Base-by-base conservation (phyloP, 2,329 filamentous ascomycete genomes). In the Sphaerulina vaccinii region DNA sequence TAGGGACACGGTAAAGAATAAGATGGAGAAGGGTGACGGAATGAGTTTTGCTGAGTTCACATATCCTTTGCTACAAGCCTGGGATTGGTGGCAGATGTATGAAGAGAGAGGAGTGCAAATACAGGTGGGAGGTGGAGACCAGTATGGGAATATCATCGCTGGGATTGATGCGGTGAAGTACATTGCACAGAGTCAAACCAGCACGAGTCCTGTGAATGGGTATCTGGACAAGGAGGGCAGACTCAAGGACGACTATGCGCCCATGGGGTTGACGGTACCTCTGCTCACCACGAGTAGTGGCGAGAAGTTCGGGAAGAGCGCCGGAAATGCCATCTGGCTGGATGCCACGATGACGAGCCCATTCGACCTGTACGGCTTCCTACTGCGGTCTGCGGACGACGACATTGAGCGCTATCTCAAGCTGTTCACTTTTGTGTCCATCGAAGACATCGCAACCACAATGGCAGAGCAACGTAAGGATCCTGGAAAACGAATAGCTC, bases 21-120 rank as follows among this genome's bases (percentile, higher is more conserved):
- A 90, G 65, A 79, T 97, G 77, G 80, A 81, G n/a, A 84, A 84
- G 47, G 89, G 90, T 32, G 88, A 93, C 58, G 95, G 93, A 62
- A 92, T 99, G 86, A 95, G 91, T 0, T 87, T 95, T 63, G 86
- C 89, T 29, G 93, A 99, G 68, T 96, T 99, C 70, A 81, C 84
- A 36, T 99, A 99, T 66, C 93, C 95, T 1, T 73, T 99, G 13
- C 82, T 97, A 63, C 93, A 99, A 69, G 90, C 87, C 18, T 97
- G 91, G 87, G 93, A 99, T 69, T 99, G 91, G 82, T 97, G 89
- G 88, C 79, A 88, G 61, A 80, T 97, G 73, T 95, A 88, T 71
- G 79, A 81, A 40, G 77, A 79, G 19, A 80, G 78, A 45, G 78
- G 80, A 41, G 78, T 90, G 8, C 86, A 91, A 66, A 81, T 97